Conservation (phyloP, 305 asterid species). For the Solanum chacoense region DNA sequence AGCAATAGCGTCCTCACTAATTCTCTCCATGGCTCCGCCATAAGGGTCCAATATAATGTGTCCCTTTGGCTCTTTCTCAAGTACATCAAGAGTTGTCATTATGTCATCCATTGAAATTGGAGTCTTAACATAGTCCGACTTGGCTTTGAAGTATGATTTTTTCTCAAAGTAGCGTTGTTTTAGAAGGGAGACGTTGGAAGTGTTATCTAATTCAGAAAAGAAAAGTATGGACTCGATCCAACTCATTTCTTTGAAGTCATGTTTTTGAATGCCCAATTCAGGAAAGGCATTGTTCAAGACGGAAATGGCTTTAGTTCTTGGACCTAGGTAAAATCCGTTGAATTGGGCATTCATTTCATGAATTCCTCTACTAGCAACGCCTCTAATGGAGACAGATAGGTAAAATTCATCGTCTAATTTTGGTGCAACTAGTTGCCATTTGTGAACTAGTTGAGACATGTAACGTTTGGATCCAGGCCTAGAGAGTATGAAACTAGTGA, state of each 20-base stretch:
- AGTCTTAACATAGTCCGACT: constrained; percentile 56
- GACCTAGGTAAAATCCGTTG: constrained; percentile 54
- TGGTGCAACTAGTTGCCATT: constrained; percentile 62
- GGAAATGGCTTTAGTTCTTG: constrained; percentile 21
- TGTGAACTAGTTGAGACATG: constrained; percentile 23
- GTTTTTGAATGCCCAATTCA: constrained; percentile 21
- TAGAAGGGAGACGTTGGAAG: constrained; percentile 12
- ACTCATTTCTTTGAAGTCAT: constrained; percentile 47
- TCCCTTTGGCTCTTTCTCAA: constrained; percentile 57
- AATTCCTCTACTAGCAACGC: constrained; percentile 2
- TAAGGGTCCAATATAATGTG: constrained; percentile 65
- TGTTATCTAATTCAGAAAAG: constrained; percentile 40
- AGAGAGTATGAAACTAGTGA: constrained; percentile 38
- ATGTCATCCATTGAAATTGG: constrained; percentile 29
- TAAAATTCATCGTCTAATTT: constrained; percentile 31
- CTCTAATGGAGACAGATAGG: constrained; percentile 46
- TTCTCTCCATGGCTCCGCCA: constrained; percentile 55
- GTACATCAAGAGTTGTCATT: constrained; percentile 11
- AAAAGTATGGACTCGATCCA: constrained; percentile 56
- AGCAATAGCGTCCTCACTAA: constrained; percentile 45
- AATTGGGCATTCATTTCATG: constrained; percentile 37
- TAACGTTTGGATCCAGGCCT: constrained; percentile 23
- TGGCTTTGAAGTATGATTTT: constrained; percentile 59
- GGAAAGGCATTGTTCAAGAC: constrained; percentile 26
- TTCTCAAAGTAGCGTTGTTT: constrained; percentile 29